Evolutionary conservation across 2,329 filamentous ascomycete genomes (phyloP).

Genomic region (Penicillium corylophilum): DNA sequence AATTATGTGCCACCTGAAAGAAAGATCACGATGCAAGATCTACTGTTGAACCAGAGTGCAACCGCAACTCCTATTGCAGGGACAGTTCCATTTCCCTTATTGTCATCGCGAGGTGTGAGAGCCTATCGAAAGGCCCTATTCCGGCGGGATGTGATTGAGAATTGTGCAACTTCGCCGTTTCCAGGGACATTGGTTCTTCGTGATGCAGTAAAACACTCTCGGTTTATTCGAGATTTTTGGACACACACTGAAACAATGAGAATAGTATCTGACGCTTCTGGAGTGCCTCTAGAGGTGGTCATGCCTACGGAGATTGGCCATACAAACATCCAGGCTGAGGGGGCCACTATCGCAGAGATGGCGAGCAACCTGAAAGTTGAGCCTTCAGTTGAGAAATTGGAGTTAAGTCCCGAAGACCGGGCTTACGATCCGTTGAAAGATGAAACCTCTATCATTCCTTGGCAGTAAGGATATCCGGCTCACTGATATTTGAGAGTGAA

Average conservation of each 20-base stretch:
- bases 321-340: slow-evolving; percentile 25
- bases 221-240: slow-evolving; percentile 26
- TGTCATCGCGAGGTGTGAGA: slow-evolving; percentile 11
- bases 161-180: slow-evolving; percentile 15
- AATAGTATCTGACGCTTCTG: slow-evolving; percentile 23
- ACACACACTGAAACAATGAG: slow-evolving; percentile 23
- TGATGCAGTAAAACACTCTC: slow-evolving; percentile 20
- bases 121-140: slow-evolving; percentile 15
- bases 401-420: slow-evolving; percentile 12
- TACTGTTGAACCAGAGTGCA: slow-evolving; percentile 5
- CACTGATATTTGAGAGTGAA: neutral
- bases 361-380: slow-evolving; percentile 14
- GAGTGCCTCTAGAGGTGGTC: slow-evolving; percentile 21
- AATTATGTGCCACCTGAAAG: slow-evolving; percentile 11
- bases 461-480: slow-evolving; percentile 19
- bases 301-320: slow-evolving; percentile 29
- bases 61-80: slow-evolving; percentile 10
- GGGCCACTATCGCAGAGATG: slow-evolving; percentile 17
- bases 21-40: slow-evolving; percentile 13
- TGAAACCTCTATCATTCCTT: slow-evolving; percentile 18
- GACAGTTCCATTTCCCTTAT: slow-evolving; percentile 11
- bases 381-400: slow-evolving; percentile 13
- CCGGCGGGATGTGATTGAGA: slow-evolving; percentile 7
- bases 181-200: slow-evolving; percentile 23
- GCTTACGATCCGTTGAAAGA: slow-evolving; percentile 20